Evolutionary conservation across 306 rosid species (phyloP).

Genomic region (Hippophae gyantsensis): DNA sequence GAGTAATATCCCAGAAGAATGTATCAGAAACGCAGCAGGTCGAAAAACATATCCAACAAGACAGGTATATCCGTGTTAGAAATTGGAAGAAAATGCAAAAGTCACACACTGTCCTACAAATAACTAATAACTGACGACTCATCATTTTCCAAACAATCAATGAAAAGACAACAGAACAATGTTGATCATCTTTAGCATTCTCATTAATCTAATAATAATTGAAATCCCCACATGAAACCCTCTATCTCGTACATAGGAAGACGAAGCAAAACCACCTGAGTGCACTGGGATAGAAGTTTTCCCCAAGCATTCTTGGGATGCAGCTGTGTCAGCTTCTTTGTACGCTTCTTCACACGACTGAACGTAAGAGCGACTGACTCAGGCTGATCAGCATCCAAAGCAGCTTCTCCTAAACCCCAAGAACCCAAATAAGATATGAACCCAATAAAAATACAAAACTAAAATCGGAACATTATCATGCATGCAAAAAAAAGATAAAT

Average conservation of each 20-base stretch:
- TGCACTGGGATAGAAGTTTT: conserved; percentile 78
- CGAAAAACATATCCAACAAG: no score
- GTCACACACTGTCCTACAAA: no score
- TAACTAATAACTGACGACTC: no score
- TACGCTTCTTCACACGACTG: conserved; percentile 48
- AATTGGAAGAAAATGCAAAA: no score
- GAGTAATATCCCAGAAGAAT: no score
- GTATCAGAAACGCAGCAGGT: no score
- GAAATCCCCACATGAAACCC: not conserved
- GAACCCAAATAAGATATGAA: conserved; percentile 22
- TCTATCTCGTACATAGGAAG: not conserved
- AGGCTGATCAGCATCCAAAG: conserved; percentile 38
- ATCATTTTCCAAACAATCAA: no score
- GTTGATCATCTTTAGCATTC: no score
- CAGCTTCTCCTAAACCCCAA: conserved; percentile 37
- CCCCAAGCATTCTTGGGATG: conserved; percentile 63
- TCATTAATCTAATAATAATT: no score
- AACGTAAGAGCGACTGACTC: conserved; percentile 22
- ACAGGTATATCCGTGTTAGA: no score
- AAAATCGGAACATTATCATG: not conserved
- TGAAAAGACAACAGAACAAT: no score
- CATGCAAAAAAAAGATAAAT: not conserved
- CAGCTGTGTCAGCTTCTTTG: conserved; percentile 29
- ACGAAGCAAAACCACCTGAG: conserved; percentile 47
- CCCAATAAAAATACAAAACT: conserved; percentile 14